Percentiles rank a stretch among this genome's conserved stretches.
phyloP scores from a whole-genome alignment of 2,329 filamentous ascomycete genomes.

The Exophiala viscosa region DNA sequence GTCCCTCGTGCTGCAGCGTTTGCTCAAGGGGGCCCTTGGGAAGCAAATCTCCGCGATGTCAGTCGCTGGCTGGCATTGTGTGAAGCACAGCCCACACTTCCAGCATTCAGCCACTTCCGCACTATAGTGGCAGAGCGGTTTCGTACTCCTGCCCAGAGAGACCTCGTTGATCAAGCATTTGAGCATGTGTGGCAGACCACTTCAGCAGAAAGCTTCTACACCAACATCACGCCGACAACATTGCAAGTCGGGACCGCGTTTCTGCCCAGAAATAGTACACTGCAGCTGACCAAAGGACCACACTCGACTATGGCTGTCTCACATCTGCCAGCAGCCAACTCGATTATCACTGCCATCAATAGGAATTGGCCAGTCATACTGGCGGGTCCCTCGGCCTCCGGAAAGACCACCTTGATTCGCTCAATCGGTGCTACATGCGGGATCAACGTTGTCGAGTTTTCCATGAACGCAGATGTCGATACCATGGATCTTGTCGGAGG shows the following conservation, averaged over 20 bases:
- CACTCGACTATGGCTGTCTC: constrained; percentile 35
- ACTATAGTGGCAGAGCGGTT: constrained; percentile 86
- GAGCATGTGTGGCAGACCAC: neutral
- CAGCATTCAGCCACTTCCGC: constrained; percentile 70
- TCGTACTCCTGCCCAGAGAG: constrained; percentile 65
- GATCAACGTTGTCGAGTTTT: constrained; percentile 72
- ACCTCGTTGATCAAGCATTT: constrained; percentile 57
- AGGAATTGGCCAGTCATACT: constrained; percentile 86
- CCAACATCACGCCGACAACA: constrained; percentile 62
- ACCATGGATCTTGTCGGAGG: constrained; percentile 96
- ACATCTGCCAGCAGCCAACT: constrained; percentile 70
- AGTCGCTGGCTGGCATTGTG: constrained; percentile 80
- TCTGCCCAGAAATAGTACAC: constrained; percentile 55
- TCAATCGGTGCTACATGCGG: constrained; percentile 78
- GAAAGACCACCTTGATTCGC: constrained; percentile 77
- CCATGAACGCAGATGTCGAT: constrained; percentile 91
- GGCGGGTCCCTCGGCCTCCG: constrained; percentile 77
- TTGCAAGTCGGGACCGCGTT: constrained; percentile 78
- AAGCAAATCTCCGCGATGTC: constrained; percentile 89
- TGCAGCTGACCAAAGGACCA: constrained; percentile 33
- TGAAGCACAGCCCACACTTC: constrained; percentile 52
- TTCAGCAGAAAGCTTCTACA: constrained; percentile 56
- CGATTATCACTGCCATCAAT: constrained; percentile 79
- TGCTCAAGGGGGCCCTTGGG: constrained; percentile 73
- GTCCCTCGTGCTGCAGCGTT: constrained; percentile 57